Percentiles rank a stretch among this genome's conserved stretches.
Evolutionary conservation across 345 rosid genomes (phyloP).

Genomic region (Kernera saxatilis): DNA sequence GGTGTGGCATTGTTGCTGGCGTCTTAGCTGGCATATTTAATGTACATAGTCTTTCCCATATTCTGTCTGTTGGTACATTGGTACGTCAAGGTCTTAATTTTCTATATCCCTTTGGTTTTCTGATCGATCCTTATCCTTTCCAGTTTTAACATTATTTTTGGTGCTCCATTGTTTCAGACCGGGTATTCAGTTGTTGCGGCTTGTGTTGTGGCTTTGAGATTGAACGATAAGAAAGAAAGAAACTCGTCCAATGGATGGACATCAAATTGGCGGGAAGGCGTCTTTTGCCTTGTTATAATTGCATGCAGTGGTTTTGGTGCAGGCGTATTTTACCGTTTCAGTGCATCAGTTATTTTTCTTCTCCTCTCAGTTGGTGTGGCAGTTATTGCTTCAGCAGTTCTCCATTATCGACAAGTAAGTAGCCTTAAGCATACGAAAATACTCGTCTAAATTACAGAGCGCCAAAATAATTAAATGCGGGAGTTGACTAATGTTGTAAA

Average conservation of each 20-base stretch:
- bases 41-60: slow-evolving; percentile 74
- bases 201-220: slow-evolving; percentile 73
- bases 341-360: slow-evolving; percentile 46
- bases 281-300: slow-evolving; percentile 55
- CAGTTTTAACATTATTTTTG: not conserved
- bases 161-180: slow-evolving; percentile 51
- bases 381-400: slow-evolving; percentile 50
- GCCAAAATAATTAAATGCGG: not conserved
- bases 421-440: slow-evolving; percentile 11
- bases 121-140: not conserved
- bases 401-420: slow-evolving; percentile 67
- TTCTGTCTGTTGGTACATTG: slow-evolving; percentile 94
- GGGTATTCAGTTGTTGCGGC: slow-evolving; percentile 98
- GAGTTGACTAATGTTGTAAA: not conserved
- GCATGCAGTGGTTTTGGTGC: slow-evolving; percentile 75
- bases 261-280: slow-evolving; percentile 73
- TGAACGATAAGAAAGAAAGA: slow-evolving; percentile 55
- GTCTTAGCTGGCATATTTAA: slow-evolving; percentile 78
- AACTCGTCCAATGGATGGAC: slow-evolving; percentile 45
- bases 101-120: not conserved
- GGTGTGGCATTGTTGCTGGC: slow-evolving; percentile 88
- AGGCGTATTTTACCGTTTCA: slow-evolving; percentile 60
- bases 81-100: slow-evolving; percentile 38
- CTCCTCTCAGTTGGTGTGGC: slow-evolving; percentile 47
- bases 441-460: not conserved